Conservation (phyloP, 1,284 basidiomycete species). For the Ustilago loliicola region DNA sequence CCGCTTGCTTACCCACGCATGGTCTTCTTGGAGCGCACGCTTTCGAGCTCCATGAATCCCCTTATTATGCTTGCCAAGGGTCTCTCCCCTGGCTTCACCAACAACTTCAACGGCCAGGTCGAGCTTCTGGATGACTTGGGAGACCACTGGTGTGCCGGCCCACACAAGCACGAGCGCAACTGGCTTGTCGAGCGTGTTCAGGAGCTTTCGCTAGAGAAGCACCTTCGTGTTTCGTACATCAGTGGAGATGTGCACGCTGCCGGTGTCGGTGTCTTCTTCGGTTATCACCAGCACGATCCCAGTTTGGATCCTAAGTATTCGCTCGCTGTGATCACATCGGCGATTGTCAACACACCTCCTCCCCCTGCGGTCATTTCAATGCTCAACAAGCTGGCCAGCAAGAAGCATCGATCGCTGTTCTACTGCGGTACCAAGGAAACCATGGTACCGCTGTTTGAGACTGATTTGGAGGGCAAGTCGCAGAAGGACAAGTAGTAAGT, state of each 20-base stretch:
- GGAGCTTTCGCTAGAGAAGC: slow-evolving; percentile 59
- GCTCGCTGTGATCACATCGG: slow-evolving; percentile 67
- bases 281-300: slow-evolving; percentile 58
- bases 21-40: slow-evolving; percentile 67
- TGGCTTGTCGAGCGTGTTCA: slow-evolving; percentile 80
- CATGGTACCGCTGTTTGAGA: slow-evolving; percentile 81
- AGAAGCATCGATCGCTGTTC: slow-evolving; percentile 78
- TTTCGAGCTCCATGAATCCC: slow-evolving; percentile 63
- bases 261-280: slow-evolving; percentile 57
- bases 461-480: slow-evolving; percentile 83
- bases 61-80: slow-evolving; percentile 66
- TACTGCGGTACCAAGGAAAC: slow-evolving; percentile 78
- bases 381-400: slow-evolving; percentile 83
- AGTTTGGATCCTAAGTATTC: slow-evolving; percentile 64
- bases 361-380: slow-evolving; percentile 83
- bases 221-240: slow-evolving; percentile 64
- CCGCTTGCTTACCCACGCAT: slow-evolving; percentile 69
- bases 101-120: slow-evolving; percentile 69
- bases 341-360: slow-evolving; percentile 74
- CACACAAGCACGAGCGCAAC: slow-evolving; percentile 86
- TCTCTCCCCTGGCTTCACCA: slow-evolving; percentile 61
- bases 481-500: slow-evolving; percentile 73
- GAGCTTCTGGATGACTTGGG: slow-evolving; percentile 72
- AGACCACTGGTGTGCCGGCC: slow-evolving; percentile 79
- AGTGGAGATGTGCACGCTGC: slow-evolving; percentile 68